phyloP scores from a whole-genome alignment of 352 stramenopile genomes.

The Pythium phragmiticola region DNA sequence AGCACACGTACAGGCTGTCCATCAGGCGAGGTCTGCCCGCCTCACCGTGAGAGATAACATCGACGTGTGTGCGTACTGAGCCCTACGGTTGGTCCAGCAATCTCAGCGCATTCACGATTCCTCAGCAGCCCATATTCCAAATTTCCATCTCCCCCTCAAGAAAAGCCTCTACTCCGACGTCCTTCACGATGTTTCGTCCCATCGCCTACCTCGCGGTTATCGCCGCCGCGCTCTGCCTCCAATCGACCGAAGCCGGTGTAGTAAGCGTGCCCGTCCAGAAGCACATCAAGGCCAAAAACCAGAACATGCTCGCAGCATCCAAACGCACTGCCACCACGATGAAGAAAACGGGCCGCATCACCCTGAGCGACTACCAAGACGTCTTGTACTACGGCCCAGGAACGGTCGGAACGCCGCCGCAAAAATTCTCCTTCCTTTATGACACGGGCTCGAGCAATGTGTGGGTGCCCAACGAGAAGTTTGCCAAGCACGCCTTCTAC shows the following conservation, averaged over 20 bases:
- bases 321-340: constrained; percentile 37
- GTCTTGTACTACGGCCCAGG: constrained; percentile 94
- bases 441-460: constrained; percentile 96
- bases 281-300: background rate
- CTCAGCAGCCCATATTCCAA: background rate
- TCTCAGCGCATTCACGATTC: background rate
- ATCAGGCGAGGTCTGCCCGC: too few relatives aligned
- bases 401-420: constrained; percentile 84
- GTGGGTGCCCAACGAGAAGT: constrained; percentile 89
- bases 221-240: background rate
- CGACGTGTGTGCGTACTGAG: too few relatives aligned
- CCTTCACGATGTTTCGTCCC: constrained; percentile 17
- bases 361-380: constrained; percentile 91
- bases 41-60: too few relatives aligned
- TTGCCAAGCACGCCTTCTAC: background rate
- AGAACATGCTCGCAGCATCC: background rate
- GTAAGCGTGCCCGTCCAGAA: constrained; percentile 59
- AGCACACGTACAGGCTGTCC: too few relatives aligned
- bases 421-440: constrained; percentile 95
- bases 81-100: too few relatives aligned
- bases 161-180: background rate
- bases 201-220: constrained; percentile 28
- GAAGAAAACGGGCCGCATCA: constrained; percentile 37
- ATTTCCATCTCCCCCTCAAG: background rate
- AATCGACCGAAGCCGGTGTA: constrained; percentile 27